A percentile compares a stretch with the other conserved stretches of the same genome.
Evolutionary conservation across 805 yeast genomes (phyloP).

Genomic region (Kluyveromyces lactis): DNA sequence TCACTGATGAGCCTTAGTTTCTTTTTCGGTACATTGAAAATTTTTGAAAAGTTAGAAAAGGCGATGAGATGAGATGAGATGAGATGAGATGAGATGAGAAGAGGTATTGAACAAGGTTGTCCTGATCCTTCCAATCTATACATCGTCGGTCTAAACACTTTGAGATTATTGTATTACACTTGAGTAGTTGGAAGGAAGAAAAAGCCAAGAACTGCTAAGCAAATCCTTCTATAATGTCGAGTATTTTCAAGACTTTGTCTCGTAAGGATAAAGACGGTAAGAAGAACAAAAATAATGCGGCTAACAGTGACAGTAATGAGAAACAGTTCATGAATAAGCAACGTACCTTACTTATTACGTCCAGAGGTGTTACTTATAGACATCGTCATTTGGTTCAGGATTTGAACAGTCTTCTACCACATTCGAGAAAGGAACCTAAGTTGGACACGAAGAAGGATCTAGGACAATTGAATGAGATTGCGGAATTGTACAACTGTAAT

Average conservation of each 20-base stretch:
- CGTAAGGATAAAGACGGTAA: constrained; percentile 32
- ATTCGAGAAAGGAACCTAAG: constrained; percentile 93
- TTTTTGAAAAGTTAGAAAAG: constrained; percentile 5
- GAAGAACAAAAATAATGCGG: constrained; percentile 19
- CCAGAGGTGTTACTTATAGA: constrained; percentile 91
- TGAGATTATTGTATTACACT: too few species aligned
- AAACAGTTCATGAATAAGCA: constrained; percentile 73
- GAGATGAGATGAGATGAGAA: constrained; percentile 1
- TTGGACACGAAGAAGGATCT: constrained; percentile 87
- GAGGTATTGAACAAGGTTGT: too few species aligned
- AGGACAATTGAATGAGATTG: constrained; percentile 85
- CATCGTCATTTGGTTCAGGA: constrained; percentile 92
- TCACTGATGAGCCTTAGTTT: too few species aligned
- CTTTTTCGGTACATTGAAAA: constrained; percentile 7
- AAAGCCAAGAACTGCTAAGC: too few species aligned
- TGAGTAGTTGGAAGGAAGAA: too few species aligned
- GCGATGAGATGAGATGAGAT: constrained; percentile 9
- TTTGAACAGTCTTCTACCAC: constrained; percentile 73
- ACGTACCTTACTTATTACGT: constrained; percentile 78
- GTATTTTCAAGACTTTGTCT: constrained; percentile 62
- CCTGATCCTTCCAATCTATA: too few species aligned
- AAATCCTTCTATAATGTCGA: constrained; percentile 54
- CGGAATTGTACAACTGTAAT: constrained; percentile 95
- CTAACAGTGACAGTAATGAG: constrained; percentile 28
- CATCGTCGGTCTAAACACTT: too few species aligned